These are phyloP conservation scores for Candida adriatica DNA, from an alignment of 805 yeast species.

Conservation along the genomic window DNA sequence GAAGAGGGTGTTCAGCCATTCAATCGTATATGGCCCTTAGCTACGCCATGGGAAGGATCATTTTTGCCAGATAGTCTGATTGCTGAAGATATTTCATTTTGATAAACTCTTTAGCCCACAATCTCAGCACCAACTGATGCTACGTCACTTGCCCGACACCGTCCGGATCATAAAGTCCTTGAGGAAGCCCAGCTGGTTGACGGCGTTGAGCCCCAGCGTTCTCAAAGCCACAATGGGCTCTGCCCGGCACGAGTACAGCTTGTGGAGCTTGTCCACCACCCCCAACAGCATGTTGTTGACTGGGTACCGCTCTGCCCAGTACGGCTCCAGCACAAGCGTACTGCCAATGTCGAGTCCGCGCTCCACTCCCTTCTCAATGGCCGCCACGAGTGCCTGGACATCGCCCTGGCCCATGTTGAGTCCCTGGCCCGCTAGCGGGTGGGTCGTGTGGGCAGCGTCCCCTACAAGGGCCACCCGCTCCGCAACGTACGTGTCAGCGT, in stretches of 20 bases:
- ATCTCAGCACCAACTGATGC: no score
- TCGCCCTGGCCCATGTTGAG: slow-evolving; percentile 96
- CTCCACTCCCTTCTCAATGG: slow-evolving; percentile 60
- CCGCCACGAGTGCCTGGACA: slow-evolving; percentile 61
- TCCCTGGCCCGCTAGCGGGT: slow-evolving; percentile 97
- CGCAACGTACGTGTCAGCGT: slow-evolving; percentile 82
- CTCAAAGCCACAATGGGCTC: slow-evolving; percentile 71
- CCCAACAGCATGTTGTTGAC: slow-evolving; percentile 77
- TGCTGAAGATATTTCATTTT: no score
- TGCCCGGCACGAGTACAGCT: slow-evolving; percentile 68
- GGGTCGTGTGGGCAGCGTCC: slow-evolving; percentile 97
- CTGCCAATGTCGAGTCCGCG: slow-evolving; percentile 90
- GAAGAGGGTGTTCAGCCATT: no score
- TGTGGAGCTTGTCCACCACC: slow-evolving; percentile 86
- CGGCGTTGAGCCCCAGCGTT: slow-evolving; percentile 64
- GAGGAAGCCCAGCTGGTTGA: slow-evolving; percentile 56
- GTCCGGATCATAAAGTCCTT: slow-evolving; percentile 64
- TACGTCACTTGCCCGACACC: slow-evolving; percentile 35
- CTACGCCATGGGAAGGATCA: neutral
- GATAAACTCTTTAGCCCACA: no score
- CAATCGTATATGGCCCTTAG: no score
- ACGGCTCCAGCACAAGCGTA: slow-evolving; percentile 74
- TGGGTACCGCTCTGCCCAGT: slow-evolving; percentile 77
- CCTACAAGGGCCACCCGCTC: slow-evolving; percentile 91
- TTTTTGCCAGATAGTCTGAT: no score